Evolutionary conservation across 495 filamentous ascomycete species (phyloP).

Genomic region (Symbiotaphrina buchneri): DNA sequence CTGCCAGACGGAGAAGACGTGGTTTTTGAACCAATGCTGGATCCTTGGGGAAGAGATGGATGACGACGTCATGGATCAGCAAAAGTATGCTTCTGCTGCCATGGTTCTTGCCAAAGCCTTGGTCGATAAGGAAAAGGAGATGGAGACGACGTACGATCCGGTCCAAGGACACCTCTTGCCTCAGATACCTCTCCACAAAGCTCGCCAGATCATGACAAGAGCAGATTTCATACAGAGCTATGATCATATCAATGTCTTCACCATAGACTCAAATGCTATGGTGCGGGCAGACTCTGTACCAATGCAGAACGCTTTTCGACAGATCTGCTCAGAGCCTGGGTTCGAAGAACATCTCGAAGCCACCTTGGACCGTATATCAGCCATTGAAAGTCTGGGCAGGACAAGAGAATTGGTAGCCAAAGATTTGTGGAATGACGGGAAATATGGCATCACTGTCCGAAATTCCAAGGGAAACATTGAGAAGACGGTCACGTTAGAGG

Average conservation of each 20-base stretch:
- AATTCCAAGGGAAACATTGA: slow-evolving; percentile 23
- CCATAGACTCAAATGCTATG: slow-evolving; percentile 68
- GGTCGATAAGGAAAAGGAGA: slow-evolving; percentile 55
- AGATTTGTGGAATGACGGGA: slow-evolving; percentile 50
- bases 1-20: slow-evolving; percentile 62
- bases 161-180: slow-evolving; percentile 58
- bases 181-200: slow-evolving; percentile 58
- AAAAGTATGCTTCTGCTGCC: slow-evolving; percentile 83
- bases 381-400: slow-evolving; percentile 80
- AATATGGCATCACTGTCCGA: slow-evolving; percentile 44
- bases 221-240: slow-evolving; percentile 85
- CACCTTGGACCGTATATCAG: slow-evolving; percentile 62
- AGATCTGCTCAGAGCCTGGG: slow-evolving; percentile 46
- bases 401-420: slow-evolving; percentile 87
- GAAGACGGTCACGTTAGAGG: slow-evolving; percentile 13
- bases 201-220: slow-evolving; percentile 82
- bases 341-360: slow-evolving; percentile 67
- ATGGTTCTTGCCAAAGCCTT: slow-evolving; percentile 85
- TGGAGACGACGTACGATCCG: slow-evolving; percentile 35
- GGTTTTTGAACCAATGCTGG: slow-evolving; percentile 90
- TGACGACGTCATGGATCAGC: slow-evolving; percentile 97
- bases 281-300: slow-evolving; percentile 88
- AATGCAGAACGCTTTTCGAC: slow-evolving; percentile 79
- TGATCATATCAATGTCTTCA: slow-evolving; percentile 88
- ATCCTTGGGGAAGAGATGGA: slow-evolving; percentile 88